A percentile compares a stretch with the other conserved stretches of the same genome.
These are phyloP conservation scores for Tricholoma sp. DNA, from an alignment of 768 basidiomycete species.

Conservation along the genomic window DNA sequence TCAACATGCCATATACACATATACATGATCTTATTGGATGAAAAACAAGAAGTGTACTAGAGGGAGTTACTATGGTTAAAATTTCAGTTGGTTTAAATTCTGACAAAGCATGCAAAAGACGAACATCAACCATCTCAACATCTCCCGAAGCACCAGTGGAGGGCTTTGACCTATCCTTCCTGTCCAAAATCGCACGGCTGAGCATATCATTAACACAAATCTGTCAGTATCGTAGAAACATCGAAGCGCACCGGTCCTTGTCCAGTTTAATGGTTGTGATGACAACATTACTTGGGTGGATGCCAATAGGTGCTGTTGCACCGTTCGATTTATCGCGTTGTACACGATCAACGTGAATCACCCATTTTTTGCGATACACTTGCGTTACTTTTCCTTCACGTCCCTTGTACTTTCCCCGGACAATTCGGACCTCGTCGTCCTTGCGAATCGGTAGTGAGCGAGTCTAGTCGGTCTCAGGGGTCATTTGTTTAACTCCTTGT, in stretches of 20 bases:
- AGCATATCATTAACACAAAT: background rate
- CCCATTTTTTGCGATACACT: conserved; percentile 99
- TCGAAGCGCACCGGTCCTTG: conserved; percentile 65
- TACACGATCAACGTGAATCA: conserved; percentile 97
- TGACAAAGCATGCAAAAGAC: conserved; percentile 24
- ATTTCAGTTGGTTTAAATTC: conserved; percentile 8
- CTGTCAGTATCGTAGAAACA: background rate
- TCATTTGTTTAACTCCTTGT: background rate
- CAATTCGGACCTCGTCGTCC: conserved; percentile 96
- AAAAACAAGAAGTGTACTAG: conserved; percentile 18
- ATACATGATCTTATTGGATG: conserved; percentile 61
- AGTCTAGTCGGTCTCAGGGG: conserved; percentile 38
- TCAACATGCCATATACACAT: conserved; percentile 53
- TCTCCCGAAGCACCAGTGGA: conserved; percentile 40
- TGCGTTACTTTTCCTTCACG: conserved; percentile 97
- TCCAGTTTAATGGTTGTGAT: conserved; percentile 90
- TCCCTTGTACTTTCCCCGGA: conserved; percentile 97
- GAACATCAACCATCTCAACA: conserved; percentile 77
- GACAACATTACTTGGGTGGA: conserved; percentile 96
- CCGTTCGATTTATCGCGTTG: conserved; percentile 98
- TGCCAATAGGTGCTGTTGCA: conserved; percentile 86
- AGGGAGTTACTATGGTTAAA: conserved; percentile 30
- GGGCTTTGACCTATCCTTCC: conserved; percentile 76
- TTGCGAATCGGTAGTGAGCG: conserved; percentile 95
- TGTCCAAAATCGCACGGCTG: conserved; percentile 81